Percentiles rank a stretch among this genome's conserved stretches.
Evolutionary conservation across 768 basidiomycete species (phyloP).

Genomic region (Suillus tomentosus): DNA sequence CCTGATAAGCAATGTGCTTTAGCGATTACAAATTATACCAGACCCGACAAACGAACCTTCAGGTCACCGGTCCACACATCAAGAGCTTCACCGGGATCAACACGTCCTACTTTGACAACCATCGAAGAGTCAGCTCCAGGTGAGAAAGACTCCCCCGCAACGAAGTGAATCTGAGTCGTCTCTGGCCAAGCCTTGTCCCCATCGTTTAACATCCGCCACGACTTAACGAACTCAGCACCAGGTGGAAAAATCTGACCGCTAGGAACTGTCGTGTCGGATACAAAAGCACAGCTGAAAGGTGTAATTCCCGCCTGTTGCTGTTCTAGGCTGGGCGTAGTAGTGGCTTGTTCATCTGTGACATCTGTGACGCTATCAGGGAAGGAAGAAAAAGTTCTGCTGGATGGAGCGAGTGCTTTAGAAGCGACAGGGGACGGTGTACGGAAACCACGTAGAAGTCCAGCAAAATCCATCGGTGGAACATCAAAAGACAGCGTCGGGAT

Average conservation of each 20-base stretch:
- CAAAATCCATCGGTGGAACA: conserved; percentile 25
- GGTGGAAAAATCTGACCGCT: conserved; percentile 80
- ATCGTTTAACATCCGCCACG: conserved; percentile 75
- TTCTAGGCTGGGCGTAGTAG: not conserved
- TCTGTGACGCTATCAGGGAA: conserved; percentile 4
- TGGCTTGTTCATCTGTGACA: conserved; percentile 7
- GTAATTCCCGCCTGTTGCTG: not conserved
- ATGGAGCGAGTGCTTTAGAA: not conserved
- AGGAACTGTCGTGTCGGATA: conserved; percentile 69
- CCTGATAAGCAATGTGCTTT: conserved; percentile 38
- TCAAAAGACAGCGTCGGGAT: conserved; percentile 24
- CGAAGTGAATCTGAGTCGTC: conserved; percentile 65
- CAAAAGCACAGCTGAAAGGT: conserved; percentile 52
- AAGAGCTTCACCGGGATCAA: conserved; percentile 56
- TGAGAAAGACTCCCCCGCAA: conserved; percentile 66
- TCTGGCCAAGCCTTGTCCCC: conserved; percentile 67
- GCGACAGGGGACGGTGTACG: conserved; percentile 19
- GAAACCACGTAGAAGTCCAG: conserved; percentile 35
- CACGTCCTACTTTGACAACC: conserved; percentile 52
- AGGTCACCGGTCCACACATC: conserved; percentile 75
- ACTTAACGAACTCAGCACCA: conserved; percentile 85
- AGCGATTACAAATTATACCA: not conserved
- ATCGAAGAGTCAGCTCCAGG: conserved; percentile 33
- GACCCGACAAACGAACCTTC: conserved; percentile 49
- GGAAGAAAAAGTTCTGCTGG: conserved; percentile 3